Evolutionary conservation across 352 stramenopile genomes (phyloP).

Genomic region (Phytophthora hybrid): DNA sequence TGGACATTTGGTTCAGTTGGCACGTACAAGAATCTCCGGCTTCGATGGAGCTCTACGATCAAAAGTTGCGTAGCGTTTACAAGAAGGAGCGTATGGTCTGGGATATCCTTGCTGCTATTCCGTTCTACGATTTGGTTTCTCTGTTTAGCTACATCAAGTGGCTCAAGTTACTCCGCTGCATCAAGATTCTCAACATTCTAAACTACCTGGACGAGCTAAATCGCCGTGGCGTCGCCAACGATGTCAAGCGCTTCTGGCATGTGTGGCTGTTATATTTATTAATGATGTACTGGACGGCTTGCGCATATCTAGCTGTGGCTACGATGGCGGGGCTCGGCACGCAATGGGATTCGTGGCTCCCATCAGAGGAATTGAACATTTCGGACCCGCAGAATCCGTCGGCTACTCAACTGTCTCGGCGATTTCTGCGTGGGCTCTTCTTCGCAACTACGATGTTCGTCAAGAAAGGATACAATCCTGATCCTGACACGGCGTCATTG

Average conservation of each 20-base stretch:
- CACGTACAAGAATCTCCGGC: constrained; percentile 35
- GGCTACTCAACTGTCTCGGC: constrained; percentile 33
- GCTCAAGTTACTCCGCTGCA: constrained; percentile 45
- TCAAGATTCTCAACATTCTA: constrained; percentile 56
- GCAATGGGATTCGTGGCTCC: constrained; percentile 56
- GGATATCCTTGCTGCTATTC: constrained; percentile 45
- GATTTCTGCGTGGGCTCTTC: constrained; percentile 52
- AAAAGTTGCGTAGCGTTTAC: constrained; percentile 41
- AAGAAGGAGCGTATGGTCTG: constrained; percentile 46
- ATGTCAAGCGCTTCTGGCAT: constrained; percentile 51
- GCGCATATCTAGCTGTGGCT: constrained; percentile 50
- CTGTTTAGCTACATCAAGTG: constrained; percentile 31
- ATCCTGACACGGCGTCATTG: constrained; percentile 33
- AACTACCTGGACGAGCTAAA: constrained; percentile 61
- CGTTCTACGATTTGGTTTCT: constrained; percentile 42
- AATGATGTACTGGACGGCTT: constrained; percentile 61
- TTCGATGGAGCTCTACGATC: constrained; percentile 62
- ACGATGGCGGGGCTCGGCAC: constrained; percentile 42
- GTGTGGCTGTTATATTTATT: constrained; percentile 58
- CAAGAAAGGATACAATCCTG: constrained; percentile 54
- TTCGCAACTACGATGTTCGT: constrained; percentile 49
- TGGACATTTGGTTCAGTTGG: constrained; percentile 57
- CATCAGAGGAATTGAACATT: constrained; percentile 41
- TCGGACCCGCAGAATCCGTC: constrained; percentile 35
- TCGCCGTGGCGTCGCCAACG: constrained; percentile 50